Percentiles rank a stretch among this genome's conserved stretches.
Evolutionary conservation across 78 protist species (phyloP).

Genomic region (Bodo saltans): DNA sequence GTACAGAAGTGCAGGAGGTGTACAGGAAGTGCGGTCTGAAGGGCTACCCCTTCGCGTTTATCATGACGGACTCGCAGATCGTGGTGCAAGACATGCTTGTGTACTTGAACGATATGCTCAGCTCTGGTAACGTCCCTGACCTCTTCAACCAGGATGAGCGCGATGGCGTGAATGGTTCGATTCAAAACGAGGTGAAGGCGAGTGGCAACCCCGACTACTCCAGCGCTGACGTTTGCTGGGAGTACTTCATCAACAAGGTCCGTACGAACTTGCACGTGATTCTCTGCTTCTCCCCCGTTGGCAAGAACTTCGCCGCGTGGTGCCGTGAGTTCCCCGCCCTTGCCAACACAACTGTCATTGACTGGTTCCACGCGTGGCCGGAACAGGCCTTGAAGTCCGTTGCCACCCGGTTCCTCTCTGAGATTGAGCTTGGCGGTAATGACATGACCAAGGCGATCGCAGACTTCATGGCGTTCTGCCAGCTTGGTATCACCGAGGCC

Average conservation of each 20-base stretch:
- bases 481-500: slow-evolving; percentile 45
- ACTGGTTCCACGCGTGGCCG: slow-evolving; percentile 86
- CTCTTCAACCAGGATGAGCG: slow-evolving; percentile 56
- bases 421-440: slow-evolving; percentile 12
- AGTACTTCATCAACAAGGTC: slow-evolving; percentile 46
- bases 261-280: slow-evolving; percentile 53
- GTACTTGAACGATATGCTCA: slow-evolving; percentile 55
- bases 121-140: slow-evolving; percentile 55
- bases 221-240: slow-evolving; percentile 31
- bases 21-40: slow-evolving; percentile 46
- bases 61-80: slow-evolving; percentile 56
- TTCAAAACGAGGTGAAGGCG: slow-evolving; percentile 52
- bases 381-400: slow-evolving; percentile 68
- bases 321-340: slow-evolving; percentile 73
- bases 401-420: slow-evolving; percentile 53
- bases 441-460: slow-evolving; percentile 35
- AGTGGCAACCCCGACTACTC: slow-evolving; percentile 46
- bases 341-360: slow-evolving; percentile 51
- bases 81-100: slow-evolving; percentile 42
- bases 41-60: slow-evolving; percentile 3
- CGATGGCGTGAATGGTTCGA: slow-evolving; percentile 23
- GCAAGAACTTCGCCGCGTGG: slow-evolving; percentile 56
- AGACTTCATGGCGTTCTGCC: slow-evolving; percentile 72
- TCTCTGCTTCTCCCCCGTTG: slow-evolving; percentile 74
- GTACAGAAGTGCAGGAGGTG: slow-evolving; percentile 7